Conservation (phyloP, 148 eudicot species). For the Bassia scoparia region DNA sequence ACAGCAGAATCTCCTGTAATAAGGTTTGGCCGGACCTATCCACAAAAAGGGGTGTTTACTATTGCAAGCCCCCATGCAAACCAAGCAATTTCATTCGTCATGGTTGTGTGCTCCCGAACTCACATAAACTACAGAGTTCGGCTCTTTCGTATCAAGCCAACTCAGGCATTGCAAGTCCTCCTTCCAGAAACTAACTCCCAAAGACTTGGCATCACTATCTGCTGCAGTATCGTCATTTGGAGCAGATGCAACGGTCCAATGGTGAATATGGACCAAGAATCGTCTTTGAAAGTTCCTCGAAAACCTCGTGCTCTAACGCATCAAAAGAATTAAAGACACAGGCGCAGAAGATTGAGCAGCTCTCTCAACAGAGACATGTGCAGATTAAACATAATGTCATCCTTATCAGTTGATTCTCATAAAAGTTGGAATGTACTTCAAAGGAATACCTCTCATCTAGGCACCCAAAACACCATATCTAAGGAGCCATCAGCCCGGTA, state of each 20-base stretch:
- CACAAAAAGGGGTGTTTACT: slow-evolving; percentile 34
- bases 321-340: slow-evolving; percentile 29
- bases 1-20: slow-evolving; percentile 26
- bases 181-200: slow-evolving; percentile 36
- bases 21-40: slow-evolving; percentile 30
- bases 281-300: slow-evolving; percentile 15
- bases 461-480: slow-evolving; percentile 19
- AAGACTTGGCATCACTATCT: slow-evolving; percentile 6
- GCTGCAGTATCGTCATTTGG: neutral
- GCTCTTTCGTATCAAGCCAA: slow-evolving; percentile 34
- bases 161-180: slow-evolving; percentile 27
- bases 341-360: slow-evolving; percentile 21
- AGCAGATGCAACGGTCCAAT: slow-evolving; percentile 31
- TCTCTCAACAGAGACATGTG: neutral
- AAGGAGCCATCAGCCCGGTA: slow-evolving; percentile 26
- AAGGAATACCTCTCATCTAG: slow-evolving; percentile 27
- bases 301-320: slow-evolving; percentile 31
- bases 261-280: slow-evolving; percentile 21
- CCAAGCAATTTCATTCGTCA: slow-evolving; percentile 30
- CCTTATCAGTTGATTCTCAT: slow-evolving; percentile 27
- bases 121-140: slow-evolving; percentile 32
- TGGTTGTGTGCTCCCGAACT: slow-evolving; percentile 36
- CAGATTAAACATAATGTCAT: slow-evolving; percentile 31
- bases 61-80: slow-evolving; percentile 40
- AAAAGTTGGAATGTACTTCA: slow-evolving; percentile 33